Evolutionary conservation across 2,329 filamentous ascomycete species (phyloP), one percentile per base, ranked within the genome.

Genomic region (Diaporthe sp.): DNA sequence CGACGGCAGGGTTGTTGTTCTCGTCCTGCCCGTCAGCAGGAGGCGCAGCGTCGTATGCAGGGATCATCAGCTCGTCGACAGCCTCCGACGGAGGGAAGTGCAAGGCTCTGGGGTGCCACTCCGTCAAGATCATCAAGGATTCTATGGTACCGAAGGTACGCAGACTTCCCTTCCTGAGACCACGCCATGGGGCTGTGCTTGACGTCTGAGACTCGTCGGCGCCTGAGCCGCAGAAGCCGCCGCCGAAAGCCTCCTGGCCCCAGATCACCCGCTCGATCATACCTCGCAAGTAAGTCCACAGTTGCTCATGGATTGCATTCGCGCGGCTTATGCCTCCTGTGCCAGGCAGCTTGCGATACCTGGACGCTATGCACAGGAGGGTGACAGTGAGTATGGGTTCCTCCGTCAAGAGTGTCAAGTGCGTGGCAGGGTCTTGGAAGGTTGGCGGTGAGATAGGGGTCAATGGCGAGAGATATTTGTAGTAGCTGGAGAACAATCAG

Each of bases 181-280:
- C 89, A 86, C 93, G 87, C 91, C 94, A 90, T 65, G 93, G 88
- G 77, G 93, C 91, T 5, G 92, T 94, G 82, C 91, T 93, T 69
- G 91, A 93, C 19, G 90, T 92, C 79, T 92, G 88, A 13, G 86
- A 84, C 77, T 92, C 91, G 65, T 90, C 89, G 58, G 89, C 89
- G 31, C 93, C 93, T 3, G 93, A 94, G 71, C 94, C 93, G 80
- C 93, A 95, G 82, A 96, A 95, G 22, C 94, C 95, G 37, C 95
- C 95, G 42, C 95, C 96, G 81, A 98, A 98, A 71, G 97, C 95
- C 83, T 98, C 96, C 82, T 98, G 96, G 12, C 96, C 97, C 94
- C 95, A 98, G 51, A 98, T 92, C 78, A 98, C 94, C 46, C 96
- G 92, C 83, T 98, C 95, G 78, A 98, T 97, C 94, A 98, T 98